phyloP scores from a whole-genome alignment of 106 monocot species.

The Narthecium ossifragum region DNA sequence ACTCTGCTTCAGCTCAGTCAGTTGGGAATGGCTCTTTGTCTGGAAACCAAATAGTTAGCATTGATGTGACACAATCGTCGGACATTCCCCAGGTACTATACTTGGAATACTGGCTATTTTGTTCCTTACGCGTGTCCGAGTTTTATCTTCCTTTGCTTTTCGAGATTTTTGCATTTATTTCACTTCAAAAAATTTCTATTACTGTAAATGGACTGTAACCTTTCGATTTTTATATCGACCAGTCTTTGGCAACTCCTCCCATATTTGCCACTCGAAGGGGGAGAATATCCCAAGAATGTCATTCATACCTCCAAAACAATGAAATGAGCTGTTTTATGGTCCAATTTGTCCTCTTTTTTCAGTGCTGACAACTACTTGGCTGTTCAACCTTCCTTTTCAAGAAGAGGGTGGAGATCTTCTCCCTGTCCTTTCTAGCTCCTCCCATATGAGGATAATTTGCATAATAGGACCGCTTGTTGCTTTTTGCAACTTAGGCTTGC shows the following conservation, averaged over 20 bases:
- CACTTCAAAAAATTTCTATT: neutral
- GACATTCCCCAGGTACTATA: conserved; percentile 40
- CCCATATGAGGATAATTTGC: too few species aligned
- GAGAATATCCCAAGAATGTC: neutral
- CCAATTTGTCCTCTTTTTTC: too few species aligned
- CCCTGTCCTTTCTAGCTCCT: too few species aligned
- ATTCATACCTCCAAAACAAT: too few species aligned
- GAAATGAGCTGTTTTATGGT: too few species aligned
- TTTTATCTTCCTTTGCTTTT: neutral
- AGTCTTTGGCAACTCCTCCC: too few species aligned
- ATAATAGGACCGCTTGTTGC: too few species aligned
- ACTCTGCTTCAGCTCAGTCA: conserved; percentile 22
- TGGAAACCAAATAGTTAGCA: conserved; percentile 23
- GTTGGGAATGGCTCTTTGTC: conserved; percentile 8
- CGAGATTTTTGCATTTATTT: neutral
- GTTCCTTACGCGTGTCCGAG: too few species aligned
- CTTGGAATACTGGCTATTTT: neutral
- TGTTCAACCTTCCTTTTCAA: too few species aligned
- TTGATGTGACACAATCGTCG: conserved; percentile 21
- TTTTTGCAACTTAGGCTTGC: too few species aligned
- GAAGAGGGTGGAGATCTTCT: too few species aligned
- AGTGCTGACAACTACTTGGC: too few species aligned
- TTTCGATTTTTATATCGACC: neutral
- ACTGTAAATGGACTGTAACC: neutral
- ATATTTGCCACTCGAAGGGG: neutral